A percentile compares a stretch with the other conserved stretches of the same genome.
Evolutionary conservation across 371 early-diverging fungal species (phyloP).

Genomic region (Apophysomyces elegans): DNA sequence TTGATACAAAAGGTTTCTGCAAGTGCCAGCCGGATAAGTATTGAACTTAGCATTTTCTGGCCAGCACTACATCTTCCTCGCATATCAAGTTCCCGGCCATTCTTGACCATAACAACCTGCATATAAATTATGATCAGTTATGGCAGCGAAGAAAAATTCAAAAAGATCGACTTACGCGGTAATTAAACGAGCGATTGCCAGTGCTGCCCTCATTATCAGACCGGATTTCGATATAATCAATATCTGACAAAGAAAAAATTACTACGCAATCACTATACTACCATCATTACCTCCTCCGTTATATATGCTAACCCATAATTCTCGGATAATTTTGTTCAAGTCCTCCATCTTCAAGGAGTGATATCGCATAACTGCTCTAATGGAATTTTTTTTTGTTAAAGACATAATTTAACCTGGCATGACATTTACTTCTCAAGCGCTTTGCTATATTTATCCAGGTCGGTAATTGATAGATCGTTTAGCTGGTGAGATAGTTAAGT

Average conservation of each 20-base stretch:
- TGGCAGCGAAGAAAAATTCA: neutral
- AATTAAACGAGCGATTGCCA: constrained; percentile 83
- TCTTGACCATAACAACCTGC: constrained; percentile 97
- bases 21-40: constrained; percentile 97
- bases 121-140: neutral
- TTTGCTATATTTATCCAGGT: constrained; percentile 87
- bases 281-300: constrained; percentile 82
- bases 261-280: no score
- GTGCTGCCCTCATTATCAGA: constrained; percentile 79
- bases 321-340: constrained; percentile 96
- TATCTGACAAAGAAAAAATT: constrained; percentile 61
- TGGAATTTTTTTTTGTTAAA: neutral
- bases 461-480: constrained; percentile 75
- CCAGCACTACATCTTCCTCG: constrained; percentile 99
- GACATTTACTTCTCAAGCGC: constrained; percentile 77
- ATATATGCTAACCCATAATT: constrained; percentile 98
- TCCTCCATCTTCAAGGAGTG: constrained; percentile 98
- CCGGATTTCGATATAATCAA: constrained; percentile 95
- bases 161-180: constrained; percentile 67
- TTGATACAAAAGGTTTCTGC: constrained; percentile 95
- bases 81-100: constrained; percentile 94
- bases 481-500: constrained; percentile 35
- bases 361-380: constrained; percentile 92
- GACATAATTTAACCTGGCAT: neutral
- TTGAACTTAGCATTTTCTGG: constrained; percentile 97